Evolutionary conservation across 1,139 yeast genomes (phyloP), one percentile per base, ranked within the genome.

Genomic region (Kodamaea alishanica): DNA sequence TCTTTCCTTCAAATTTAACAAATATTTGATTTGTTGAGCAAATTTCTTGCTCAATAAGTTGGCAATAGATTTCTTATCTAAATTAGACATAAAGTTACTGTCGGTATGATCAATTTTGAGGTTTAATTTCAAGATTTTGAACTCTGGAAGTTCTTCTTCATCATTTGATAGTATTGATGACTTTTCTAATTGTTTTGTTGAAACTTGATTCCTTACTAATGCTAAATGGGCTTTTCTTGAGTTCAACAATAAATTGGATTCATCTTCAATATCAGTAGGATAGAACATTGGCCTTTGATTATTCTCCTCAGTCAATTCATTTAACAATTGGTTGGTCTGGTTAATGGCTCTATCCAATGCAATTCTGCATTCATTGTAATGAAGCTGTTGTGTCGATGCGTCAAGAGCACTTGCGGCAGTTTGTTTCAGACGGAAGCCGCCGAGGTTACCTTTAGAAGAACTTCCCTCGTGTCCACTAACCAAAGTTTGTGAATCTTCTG

Each of bases 1-100:
- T 50, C 99, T 75, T 37, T 83, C 94, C 45, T 80, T 79, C 46
- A 94, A 67, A 24, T 89, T 80, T n/a, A 66, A 56, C 40, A 92
- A 65, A 55, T 90, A 96, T 48, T 78, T 79, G 15, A 78, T 64
- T 22, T 84, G 77, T 37, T 77, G 82, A 8, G 67, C 52, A 32
- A 86, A 68, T 52, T 81, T 82, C 43, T 79, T 80, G 43, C 81
- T 87, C 32, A 87, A 60, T 24, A 87, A 61, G 23, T 78, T 70
- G 0, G 90, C 79, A 24, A 86, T 71, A 1, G 92, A 77, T 25
- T 75, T 56, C 48, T 81, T 79, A 54, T 84, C 92, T 46, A 86
- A 65, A 32, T 69, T 69, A 1, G 74, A 63, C 8, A 78, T 65
- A 22, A 79, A 59, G 46, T 76, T 71, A 20, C 58, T 66, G 30